Percentiles rank a stretch among this genome's conserved stretches.
Conservation (phyloP, 176 grass and related monocot genomes). For the Aechmea fasciata region DNA sequence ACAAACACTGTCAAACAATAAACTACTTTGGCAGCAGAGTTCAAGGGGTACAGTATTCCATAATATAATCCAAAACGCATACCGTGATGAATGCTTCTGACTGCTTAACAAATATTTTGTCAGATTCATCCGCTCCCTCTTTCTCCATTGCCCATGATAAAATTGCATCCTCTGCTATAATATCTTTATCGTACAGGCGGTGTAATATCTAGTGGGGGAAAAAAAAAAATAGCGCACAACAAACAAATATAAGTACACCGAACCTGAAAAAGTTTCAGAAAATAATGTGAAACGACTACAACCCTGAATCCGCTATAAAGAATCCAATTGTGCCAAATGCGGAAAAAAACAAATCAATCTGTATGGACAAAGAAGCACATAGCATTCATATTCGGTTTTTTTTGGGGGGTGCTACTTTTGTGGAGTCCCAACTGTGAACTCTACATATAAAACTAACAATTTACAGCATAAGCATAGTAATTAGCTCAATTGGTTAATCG, state of each 20-base stretch:
- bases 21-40: neutral
- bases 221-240: neutral
- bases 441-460: no score
- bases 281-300: neutral
- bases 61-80: conserved; percentile 3
- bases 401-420: no score
- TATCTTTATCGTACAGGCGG: conserved; percentile 55
- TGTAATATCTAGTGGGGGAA: conserved; percentile 47
- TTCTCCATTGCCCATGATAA: conserved; percentile 81
- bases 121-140: conserved; percentile 60
- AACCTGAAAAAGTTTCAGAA: neutral
- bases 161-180: conserved; percentile 78
- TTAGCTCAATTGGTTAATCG: no score
- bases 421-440: no score
- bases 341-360: no score
- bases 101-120: conserved; percentile 79
- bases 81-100: conserved; percentile 71
- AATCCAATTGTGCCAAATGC: no score
- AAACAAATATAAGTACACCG: neutral
- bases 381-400: no score
- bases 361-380: no score
- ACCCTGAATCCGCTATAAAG: neutral
- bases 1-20: neutral
- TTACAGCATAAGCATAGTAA: no score
- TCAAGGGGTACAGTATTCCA: neutral